Percentiles rank a stretch among this genome's conserved stretches.
Evolutionary conservation across 2,329 filamentous ascomycete species (phyloP).

Genomic region (Eutypa lata): DNA sequence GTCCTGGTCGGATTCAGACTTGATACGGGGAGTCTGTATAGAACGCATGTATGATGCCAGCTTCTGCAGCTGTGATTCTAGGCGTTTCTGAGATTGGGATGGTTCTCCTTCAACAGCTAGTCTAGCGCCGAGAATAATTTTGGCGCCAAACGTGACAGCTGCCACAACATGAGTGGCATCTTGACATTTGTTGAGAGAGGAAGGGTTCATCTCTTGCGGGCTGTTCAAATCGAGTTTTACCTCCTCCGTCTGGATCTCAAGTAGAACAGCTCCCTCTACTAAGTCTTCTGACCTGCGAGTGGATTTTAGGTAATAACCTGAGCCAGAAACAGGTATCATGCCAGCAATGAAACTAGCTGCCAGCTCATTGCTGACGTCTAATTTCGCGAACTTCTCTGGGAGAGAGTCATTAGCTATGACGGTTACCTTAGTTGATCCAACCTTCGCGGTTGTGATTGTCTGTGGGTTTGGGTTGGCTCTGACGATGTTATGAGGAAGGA

Average conservation of each 20-base stretch:
- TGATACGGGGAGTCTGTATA: background rate
- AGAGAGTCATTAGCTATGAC: background rate
- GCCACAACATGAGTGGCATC: slow-evolving; percentile 5
- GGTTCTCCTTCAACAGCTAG: background rate
- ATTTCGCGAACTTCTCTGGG: slow-evolving; percentile 1
- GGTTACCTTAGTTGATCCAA: background rate
- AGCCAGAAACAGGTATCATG: slow-evolving; percentile 2
- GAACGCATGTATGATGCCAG: background rate
- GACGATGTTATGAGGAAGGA: slow-evolving; percentile 1
- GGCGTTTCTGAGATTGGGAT: background rate
- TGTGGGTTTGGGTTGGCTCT: background rate
- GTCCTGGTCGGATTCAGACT: background rate
- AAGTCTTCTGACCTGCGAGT: background rate
- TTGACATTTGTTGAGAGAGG: background rate
- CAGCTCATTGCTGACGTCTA: slow-evolving; percentile 1
- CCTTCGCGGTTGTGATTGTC: background rate
- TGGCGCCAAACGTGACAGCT: slow-evolving; percentile 2
- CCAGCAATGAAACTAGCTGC: slow-evolving; percentile 5
- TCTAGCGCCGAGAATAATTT: background rate
- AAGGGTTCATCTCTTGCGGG: background rate
- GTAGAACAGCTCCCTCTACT: slow-evolving; percentile 4
- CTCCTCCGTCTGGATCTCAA: slow-evolving; percentile 1
- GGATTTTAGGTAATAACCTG: slow-evolving; percentile 2
- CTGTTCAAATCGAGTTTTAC: background rate
- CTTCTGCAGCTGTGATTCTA: background rate